These are phyloP conservation scores for Chaetomium sp. DNA, from an alignment of 2,329 filamentous ascomycete species.

Conservation along the genomic window DNA sequence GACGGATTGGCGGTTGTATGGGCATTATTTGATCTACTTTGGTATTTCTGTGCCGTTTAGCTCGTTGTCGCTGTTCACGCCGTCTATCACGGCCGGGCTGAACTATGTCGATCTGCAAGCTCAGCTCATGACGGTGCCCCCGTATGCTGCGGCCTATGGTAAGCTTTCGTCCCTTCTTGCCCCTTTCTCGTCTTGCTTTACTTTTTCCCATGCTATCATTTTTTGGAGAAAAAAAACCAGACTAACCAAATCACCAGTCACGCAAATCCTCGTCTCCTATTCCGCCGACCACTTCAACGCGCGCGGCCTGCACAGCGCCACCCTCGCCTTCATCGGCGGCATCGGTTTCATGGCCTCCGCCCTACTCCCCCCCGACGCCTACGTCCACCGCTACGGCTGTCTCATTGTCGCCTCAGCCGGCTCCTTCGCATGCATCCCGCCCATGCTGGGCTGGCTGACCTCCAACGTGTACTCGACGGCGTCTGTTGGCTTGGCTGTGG, in stretches of 20 bases:
- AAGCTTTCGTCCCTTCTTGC: slow-evolving; percentile 11
- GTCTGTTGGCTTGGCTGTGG: slow-evolving; percentile 61
- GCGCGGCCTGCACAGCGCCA: slow-evolving; percentile 39
- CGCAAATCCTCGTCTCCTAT: slow-evolving; percentile 41
- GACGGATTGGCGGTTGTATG: slow-evolving; percentile 62
- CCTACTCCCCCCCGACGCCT: slow-evolving; percentile 53
- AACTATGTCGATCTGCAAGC: slow-evolving; percentile 46
- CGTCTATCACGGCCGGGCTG: slow-evolving; percentile 52
- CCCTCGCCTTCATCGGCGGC: slow-evolving; percentile 38
- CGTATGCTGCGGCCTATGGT: slow-evolving; percentile 55
- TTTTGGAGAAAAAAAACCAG: neutral
- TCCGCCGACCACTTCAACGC: slow-evolving; percentile 58
- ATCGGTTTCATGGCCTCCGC: slow-evolving; percentile 55
- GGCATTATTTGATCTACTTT: slow-evolving; percentile 52
- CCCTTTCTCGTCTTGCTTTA: neutral
- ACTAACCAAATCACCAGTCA: slow-evolving; percentile 21
- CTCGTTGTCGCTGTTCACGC: slow-evolving; percentile 55
- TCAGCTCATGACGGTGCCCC: slow-evolving; percentile 61
- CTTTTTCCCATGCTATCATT: neutral
- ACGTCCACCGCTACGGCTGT: slow-evolving; percentile 58
- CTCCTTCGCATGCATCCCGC: slow-evolving; percentile 62
- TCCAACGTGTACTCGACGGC: slow-evolving; percentile 61
- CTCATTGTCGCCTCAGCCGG: slow-evolving; percentile 62
- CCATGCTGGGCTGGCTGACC: slow-evolving; percentile 63
- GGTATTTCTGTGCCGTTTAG: slow-evolving; percentile 49